Evolutionary conservation across 1,284 basidiomycete genomes (phyloP), one percentile per base, ranked within the genome.

Genomic region (Rhodofomes roseus): DNA sequence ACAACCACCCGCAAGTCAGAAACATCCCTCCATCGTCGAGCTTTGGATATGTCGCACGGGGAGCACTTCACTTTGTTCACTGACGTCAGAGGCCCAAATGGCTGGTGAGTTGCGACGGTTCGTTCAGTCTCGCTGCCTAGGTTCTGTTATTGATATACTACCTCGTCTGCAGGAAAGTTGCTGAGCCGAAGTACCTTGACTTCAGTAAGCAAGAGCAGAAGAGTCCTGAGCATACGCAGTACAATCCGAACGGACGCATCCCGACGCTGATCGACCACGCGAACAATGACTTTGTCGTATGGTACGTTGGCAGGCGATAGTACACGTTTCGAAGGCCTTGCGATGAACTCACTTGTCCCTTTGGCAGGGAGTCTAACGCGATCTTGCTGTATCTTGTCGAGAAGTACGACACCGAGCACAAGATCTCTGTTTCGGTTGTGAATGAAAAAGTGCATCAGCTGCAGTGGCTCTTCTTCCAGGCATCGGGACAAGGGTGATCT

Each of bases 221-320:
- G 25, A 29, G 14, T 25, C 12, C 46, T 0, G 64, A 61, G 44
- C 68, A 69, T 62, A 52, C 56, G 20, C 62, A 67, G 62, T 54
- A 66, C 39, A 72, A 71, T 63, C 71, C 70, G 8, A 76, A 76
- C 60, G 70, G 71, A 0, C 68, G 72, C 22, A 73, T 75, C 48
- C 74, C 74, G 8, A 67, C 70, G 25, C 57, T 76, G 44, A 67
- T 76, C 36, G 75, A 76, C 64, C 73, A 74, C 64, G 34, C 61
- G 46, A 73, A 74, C 63, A 58, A 62, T 55, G 69, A 74, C 64
- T 71, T 72, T 54, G 58, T 58, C 22, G 36, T 68, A 40, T 67
- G 66, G 63, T 60, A 27, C 46, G 27, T 23, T 50, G 2, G 25
- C 20, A n/a, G 23, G 9, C 53, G 2, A 2, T 20, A 55, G 40